phyloP scores from a whole-genome alignment of 371 early-diverging fungal genomes.

The Capillidium heterosporum region DNA sequence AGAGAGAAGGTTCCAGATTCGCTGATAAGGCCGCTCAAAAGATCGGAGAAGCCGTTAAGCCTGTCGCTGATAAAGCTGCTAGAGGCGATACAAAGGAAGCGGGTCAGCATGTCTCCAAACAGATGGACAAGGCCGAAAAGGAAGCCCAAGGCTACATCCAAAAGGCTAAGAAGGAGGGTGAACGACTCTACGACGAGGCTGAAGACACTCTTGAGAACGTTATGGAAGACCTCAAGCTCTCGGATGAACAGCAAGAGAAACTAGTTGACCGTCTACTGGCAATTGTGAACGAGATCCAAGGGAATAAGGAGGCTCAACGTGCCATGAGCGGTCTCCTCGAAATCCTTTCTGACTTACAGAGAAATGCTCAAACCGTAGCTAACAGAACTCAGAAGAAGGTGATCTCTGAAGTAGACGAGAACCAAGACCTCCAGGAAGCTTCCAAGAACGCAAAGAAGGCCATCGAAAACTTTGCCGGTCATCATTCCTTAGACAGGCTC shows the following conservation, averaged over 20 bases:
- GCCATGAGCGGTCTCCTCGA: conserved; percentile 15
- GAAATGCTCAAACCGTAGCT: conserved; percentile 7
- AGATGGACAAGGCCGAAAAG: background rate
- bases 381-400: background rate
- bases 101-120: background rate
- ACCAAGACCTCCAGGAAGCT: conserved; percentile 10
- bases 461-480: conserved; percentile 20
- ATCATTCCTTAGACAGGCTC: conserved; percentile 14
- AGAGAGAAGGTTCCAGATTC: background rate
- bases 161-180: conserved; percentile 8
- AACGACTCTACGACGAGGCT: conserved; percentile 10
- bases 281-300: conserved; percentile 11
- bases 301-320: conserved; percentile 15
- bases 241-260: conserved; percentile 9
- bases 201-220: conserved; percentile 7
- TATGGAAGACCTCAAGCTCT: conserved; percentile 1
- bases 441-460: conserved; percentile 14
- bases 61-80: conserved; percentile 4
- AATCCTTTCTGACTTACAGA: conserved; percentile 9
- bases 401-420: conserved; percentile 4
- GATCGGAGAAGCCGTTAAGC: conserved; percentile 1
- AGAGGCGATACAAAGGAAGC: background rate
- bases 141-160: conserved; percentile 1
- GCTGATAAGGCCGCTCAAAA: background rate
- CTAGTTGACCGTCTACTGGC: conserved; percentile 9